Conservation (phyloP, 2,329 filamentous ascomycete genomes). For the Ophiostoma sp. region DNA sequence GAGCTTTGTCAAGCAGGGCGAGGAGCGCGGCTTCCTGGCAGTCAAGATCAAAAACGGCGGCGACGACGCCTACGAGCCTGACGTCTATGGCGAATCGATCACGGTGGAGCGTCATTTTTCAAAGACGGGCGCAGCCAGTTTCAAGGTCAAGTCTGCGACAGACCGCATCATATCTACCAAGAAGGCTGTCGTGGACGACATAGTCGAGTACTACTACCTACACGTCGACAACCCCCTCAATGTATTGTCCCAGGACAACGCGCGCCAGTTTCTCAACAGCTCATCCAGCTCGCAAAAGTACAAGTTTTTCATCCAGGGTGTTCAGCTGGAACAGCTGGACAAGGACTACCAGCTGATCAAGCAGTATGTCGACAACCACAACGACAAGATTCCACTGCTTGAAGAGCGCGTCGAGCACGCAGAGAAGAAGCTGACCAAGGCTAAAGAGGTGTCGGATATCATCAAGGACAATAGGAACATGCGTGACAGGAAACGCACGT, state of each 20-base stretch:
- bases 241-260: slow-evolving; percentile 90
- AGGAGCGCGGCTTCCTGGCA: slow-evolving; percentile 67
- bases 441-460: slow-evolving; percentile 58
- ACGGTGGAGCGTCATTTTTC: slow-evolving; percentile 88
- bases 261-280: slow-evolving; percentile 83
- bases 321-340: slow-evolving; percentile 86
- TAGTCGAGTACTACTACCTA: slow-evolving; percentile 85
- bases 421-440: slow-evolving; percentile 44
- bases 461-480: slow-evolving; percentile 63
- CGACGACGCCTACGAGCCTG: slow-evolving; percentile 73
- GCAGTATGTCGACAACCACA: slow-evolving; percentile 69
- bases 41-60: slow-evolving; percentile 91
- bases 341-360: slow-evolving; percentile 83
- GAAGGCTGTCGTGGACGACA: slow-evolving; percentile 82
- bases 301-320: slow-evolving; percentile 91
- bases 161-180: slow-evolving; percentile 72
- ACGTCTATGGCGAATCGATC: slow-evolving; percentile 78
- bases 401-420: slow-evolving; percentile 57
- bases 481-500: slow-evolving; percentile 53
- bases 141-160: slow-evolving; percentile 74
- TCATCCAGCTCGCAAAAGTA: slow-evolving; percentile 83
- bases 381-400: slow-evolving; percentile 56
- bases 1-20: slow-evolving; percentile 80
- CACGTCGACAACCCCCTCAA: slow-evolving; percentile 98
- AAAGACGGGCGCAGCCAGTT: slow-evolving; percentile 67